These are phyloP conservation scores for Plasmodium coatneyi DNA, from an alignment of 169 alveolate species.

Conservation along the genomic window DNA sequence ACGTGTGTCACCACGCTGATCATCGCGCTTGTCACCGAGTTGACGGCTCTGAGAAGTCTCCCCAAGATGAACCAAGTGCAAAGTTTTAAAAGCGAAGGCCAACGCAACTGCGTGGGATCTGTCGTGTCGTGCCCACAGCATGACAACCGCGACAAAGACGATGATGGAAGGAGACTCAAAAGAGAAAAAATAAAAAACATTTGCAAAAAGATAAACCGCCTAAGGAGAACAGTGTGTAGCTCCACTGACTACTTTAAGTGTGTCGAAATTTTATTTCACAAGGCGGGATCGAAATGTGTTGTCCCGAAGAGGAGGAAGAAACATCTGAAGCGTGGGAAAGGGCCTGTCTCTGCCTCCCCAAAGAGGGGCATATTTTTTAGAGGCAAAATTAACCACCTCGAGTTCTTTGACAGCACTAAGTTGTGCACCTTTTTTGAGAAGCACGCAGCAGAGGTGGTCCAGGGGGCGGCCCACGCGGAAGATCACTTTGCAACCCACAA, in stretches of 20 bases:
- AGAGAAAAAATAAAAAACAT: constrained; percentile 37
- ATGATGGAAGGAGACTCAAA: constrained; percentile 1
- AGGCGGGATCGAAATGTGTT: constrained; percentile 45
- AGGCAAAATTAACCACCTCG: constrained; percentile 23
- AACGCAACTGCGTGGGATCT: neutral
- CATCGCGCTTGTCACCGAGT: neutral
- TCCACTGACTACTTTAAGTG: constrained; percentile 45
- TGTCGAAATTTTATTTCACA: constrained; percentile 42
- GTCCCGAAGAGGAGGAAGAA: constrained; percentile 3
- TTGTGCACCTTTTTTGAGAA: constrained; percentile 33
- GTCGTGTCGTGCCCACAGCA: neutral
- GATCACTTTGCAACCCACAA: neutral
- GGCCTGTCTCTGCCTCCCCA: neutral
- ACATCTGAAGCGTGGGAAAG: neutral
- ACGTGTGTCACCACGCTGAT: neutral
- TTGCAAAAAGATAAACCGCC: constrained; percentile 25
- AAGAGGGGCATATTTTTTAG: constrained; percentile 17
- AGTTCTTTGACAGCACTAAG: constrained; percentile 18
- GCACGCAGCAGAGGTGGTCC: neutral
- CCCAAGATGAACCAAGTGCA: neutral
- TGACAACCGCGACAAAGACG: neutral
- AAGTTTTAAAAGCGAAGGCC: neutral
- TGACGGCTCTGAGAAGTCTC: neutral
- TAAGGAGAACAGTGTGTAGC: constrained; percentile 1
- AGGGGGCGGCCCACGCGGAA: neutral